These are phyloP conservation scores for Fraxinus platypoda DNA, from an alignment of 305 asterid genomes.

Conservation along the genomic window DNA sequence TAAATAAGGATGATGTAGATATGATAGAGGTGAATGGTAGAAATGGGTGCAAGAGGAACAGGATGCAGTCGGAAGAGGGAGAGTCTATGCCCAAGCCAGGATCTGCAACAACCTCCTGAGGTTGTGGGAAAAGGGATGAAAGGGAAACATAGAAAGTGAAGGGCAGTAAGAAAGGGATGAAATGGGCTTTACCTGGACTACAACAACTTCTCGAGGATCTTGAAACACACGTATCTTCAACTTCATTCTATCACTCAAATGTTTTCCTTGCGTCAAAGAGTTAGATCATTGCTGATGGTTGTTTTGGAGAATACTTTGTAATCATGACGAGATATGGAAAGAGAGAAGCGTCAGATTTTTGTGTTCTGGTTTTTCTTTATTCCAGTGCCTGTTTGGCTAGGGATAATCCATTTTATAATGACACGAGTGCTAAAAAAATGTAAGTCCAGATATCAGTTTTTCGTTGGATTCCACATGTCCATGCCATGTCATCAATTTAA, in stretches of 20 bases:
- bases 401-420: neutral
- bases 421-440: neutral
- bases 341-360: neutral
- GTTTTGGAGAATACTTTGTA: neutral
- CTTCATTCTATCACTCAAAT: neutral
- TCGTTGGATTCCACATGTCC: neutral
- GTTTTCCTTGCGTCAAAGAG: neutral
- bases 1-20: neutral
- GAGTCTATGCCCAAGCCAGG: neutral
- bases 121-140: neutral
- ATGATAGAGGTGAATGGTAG: neutral
- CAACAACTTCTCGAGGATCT: neutral
- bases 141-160: neutral
- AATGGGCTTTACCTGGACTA: neutral
- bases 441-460: neutral
- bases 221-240: neutral
- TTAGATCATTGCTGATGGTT: neutral
- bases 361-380: neutral
- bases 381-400: neutral
- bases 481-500: neutral
- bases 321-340: neutral
- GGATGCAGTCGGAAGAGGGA: neutral
- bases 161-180: neutral
- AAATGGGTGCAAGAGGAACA: neutral
- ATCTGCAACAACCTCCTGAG: neutral